Base-by-base conservation (phyloP, 768 basidiomycete genomes). In the Russula sp. region DNA sequence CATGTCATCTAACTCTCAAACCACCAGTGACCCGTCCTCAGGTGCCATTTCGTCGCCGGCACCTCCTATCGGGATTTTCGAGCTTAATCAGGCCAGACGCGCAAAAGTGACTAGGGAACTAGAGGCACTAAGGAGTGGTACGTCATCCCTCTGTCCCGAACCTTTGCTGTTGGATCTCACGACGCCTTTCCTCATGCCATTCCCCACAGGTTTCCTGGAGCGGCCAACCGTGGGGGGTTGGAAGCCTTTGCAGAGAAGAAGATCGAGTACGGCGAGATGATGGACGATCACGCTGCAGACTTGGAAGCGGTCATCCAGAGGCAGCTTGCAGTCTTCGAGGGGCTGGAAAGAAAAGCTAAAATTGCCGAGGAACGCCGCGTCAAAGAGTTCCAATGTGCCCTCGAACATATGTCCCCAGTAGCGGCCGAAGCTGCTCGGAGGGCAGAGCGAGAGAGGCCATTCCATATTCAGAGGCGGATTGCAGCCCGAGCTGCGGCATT, bases 201-300 rank as follows among this genome's bases (percentile, higher is more conserved):
- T 13, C 22, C 9, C 22, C 46, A 24, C 51, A 57, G 66, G n/a
- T 20, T 49, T 66, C 57, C 58, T 66, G 8, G 40, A 42, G 30
- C 5, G 57, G 40, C 54, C 59, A 16, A 61, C 51, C 8, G 9
- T 61, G 5, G 57, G 51, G 26, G 32, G 66, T 59, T 14, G 51
- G 69, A 40, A 16, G 51, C 38, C 5, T 61, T 51, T 14, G 51
- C 24, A 13, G 51, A 53, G 51, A 61, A 61, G 49, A 53, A 51
- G 51, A 6, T 14, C 5, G 59, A 61, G 16, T 44, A 13, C 40
- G 18, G 3, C 28, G 28, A 30, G 0, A 40, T 61, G 51, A 30
- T 53, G 36, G 26, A 22, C 1, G 40, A 53, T 1, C 26, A 50
- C 5, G 18, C 20, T 10, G 34, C 16, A 9, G 8, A 26, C 28